Conservation (phyloP, 2,329 filamentous ascomycete genomes). For the Fusarium humuli region DNA sequence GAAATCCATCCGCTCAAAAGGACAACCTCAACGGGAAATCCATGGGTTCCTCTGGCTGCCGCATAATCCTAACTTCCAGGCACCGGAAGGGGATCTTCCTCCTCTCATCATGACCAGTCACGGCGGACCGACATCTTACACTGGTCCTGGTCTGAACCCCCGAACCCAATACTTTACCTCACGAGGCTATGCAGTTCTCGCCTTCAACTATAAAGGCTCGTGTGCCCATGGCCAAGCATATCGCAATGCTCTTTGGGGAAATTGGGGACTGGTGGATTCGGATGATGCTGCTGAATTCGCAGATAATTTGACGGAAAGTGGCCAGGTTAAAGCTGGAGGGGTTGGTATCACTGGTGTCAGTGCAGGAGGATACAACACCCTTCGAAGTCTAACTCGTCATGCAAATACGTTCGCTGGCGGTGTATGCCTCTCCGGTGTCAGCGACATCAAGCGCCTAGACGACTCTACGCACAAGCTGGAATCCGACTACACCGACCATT, state of each 20-base stretch:
- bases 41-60: slow-evolving; percentile 64
- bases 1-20: slow-evolving; percentile 50
- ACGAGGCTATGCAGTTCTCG: slow-evolving; percentile 63
- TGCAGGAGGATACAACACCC: slow-evolving; percentile 65
- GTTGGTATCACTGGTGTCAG: slow-evolving; percentile 64
- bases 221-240: slow-evolving; percentile 64
- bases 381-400: slow-evolving; percentile 61
- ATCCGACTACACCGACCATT: slow-evolving; percentile 60
- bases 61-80: slow-evolving; percentile 57
- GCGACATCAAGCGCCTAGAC: slow-evolving; percentile 60
- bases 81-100: slow-evolving; percentile 54
- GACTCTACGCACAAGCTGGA: slow-evolving; percentile 68
- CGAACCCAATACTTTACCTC: slow-evolving; percentile 65
- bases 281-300: slow-evolving; percentile 63
- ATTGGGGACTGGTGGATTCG: slow-evolving; percentile 64
- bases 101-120: slow-evolving; percentile 64
- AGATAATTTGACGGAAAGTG: slow-evolving; percentile 53
- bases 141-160: slow-evolving; percentile 57
- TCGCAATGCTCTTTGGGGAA: slow-evolving; percentile 59
- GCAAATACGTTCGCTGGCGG: slow-evolving; percentile 62
- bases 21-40: slow-evolving; percentile 48
- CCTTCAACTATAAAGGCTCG: slow-evolving; percentile 65
- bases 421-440: slow-evolving; percentile 63
- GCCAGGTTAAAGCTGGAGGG: slow-evolving; percentile 52
- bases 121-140: slow-evolving; percentile 62